phyloP scores from a whole-genome alignment of 2,329 filamentous ascomycete species.

The Didymellaceae sp. region DNA sequence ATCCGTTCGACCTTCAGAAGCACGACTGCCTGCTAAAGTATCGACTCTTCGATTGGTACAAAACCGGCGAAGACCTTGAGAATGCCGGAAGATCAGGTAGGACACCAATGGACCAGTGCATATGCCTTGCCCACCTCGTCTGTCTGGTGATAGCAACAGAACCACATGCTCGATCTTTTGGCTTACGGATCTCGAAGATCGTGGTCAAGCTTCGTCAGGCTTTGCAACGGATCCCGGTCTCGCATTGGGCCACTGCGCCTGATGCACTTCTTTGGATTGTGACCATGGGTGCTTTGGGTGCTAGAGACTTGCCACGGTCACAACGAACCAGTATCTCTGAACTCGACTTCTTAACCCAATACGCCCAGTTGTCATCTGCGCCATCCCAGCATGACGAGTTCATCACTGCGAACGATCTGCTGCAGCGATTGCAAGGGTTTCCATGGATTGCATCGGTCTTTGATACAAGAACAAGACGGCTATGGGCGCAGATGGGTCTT shows the following conservation, averaged over 20 bases:
- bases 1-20: constrained; percentile 42
- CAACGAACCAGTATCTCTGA: neutral
- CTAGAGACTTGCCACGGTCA: constrained; percentile 18
- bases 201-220: constrained; percentile 30
- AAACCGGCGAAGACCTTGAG: constrained; percentile 19
- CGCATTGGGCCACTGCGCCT: constrained; percentile 29
- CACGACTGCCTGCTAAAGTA: constrained; percentile 36
- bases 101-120: constrained; percentile 28
- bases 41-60: constrained; percentile 39
- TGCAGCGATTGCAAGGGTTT: constrained; percentile 4
- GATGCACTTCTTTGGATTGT: constrained; percentile 40
- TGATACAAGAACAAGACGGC: constrained; percentile 22
- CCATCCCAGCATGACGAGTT: constrained; percentile 8
- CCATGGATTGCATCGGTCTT: constrained; percentile 33
- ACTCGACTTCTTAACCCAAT: constrained; percentile 28
- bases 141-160: constrained; percentile 36
- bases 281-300: constrained; percentile 38
- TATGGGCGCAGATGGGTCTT: constrained; percentile 31
- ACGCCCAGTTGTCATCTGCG: constrained; percentile 20
- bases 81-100: neutral
- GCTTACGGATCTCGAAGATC: constrained; percentile 25
- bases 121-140: constrained; percentile 37
- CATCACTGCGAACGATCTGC: constrained; percentile 19
- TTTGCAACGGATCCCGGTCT: constrained; percentile 21
- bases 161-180: constrained; percentile 22